These are phyloP conservation scores for Warburgia ugandensis DNA, from an alignment of 164 flowering plant species.

Conservation along the genomic window DNA sequence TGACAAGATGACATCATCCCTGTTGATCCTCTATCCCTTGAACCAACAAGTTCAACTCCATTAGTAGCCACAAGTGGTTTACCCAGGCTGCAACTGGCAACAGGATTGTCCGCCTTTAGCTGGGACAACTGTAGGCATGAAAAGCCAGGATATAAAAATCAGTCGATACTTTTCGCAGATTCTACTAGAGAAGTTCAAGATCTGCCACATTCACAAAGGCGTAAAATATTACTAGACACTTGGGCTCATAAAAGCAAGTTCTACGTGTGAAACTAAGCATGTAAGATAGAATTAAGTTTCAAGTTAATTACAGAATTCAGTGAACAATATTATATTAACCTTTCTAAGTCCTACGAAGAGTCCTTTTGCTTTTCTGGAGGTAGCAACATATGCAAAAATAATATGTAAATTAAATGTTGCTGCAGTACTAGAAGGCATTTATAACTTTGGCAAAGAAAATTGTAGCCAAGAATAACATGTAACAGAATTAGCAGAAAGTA, in stretches of 20 bases:
- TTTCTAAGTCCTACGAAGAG: no score
- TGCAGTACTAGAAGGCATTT: no score
- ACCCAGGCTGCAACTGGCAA: constrained; percentile 12
- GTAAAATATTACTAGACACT: no score
- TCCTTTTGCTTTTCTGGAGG: no score
- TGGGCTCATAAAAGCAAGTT: neutral
- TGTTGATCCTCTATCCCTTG: constrained; percentile 29
- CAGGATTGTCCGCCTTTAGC: constrained; percentile 19
- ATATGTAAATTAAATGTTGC: no score
- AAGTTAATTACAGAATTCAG: neutral
- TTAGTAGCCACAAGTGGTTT: constrained; percentile 19
- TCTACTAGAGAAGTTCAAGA: constrained; percentile 3
- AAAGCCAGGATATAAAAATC: neutral
- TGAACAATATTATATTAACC: neutral
- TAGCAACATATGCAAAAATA: no score
- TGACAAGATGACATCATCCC: no score
- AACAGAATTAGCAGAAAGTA: no score
- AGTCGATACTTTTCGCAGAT: neutral
- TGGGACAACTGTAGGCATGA: constrained; percentile 11
- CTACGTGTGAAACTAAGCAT: neutral
- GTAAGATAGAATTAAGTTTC: neutral
- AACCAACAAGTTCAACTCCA: constrained; percentile 23
- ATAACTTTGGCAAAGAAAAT: no score
- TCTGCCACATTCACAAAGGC: neutral
- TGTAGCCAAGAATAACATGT: no score